Percentiles rank a stretch among this genome's conserved stretches.
Conservation (phyloP, 2,329 filamentous ascomycete species). For the Colletotrichum cordylinicola region DNA sequence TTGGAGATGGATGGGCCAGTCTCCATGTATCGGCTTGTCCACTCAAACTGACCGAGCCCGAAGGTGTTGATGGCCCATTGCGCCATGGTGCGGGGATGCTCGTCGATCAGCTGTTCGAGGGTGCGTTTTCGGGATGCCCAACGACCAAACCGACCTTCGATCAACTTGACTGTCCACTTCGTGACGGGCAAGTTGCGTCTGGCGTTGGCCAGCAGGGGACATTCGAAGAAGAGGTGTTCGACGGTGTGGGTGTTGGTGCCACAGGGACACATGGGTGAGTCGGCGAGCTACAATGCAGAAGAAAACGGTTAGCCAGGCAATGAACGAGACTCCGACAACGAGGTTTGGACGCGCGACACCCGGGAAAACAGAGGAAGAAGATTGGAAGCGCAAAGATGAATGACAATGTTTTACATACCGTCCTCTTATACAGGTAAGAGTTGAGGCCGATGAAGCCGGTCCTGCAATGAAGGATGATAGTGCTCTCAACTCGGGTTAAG, state of each 20-base stretch:
- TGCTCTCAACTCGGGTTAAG: neutral
- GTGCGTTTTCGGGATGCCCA: neutral
- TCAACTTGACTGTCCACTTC: neutral
- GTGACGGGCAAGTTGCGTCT: neutral
- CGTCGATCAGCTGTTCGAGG: neutral
- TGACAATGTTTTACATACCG: neutral
- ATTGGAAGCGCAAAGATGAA: neutral
- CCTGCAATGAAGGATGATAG: neutral
- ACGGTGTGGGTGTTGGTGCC: neutral
- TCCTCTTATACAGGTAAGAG: neutral
- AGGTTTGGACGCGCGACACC: neutral
- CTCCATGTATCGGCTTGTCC: neutral
- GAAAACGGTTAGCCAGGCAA: neutral
- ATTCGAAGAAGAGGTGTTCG: neutral
- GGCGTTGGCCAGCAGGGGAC: neutral
- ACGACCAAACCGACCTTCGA: neutral
- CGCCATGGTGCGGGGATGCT: neutral
- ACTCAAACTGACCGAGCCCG: neutral
- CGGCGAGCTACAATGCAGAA: neutral
- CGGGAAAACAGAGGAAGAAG: neutral
- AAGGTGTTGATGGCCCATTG: neutral
- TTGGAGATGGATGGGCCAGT: neutral
- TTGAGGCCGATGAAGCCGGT: neutral
- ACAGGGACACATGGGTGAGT: neutral
- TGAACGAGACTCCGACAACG: neutral